phyloP scores from a whole-genome alignment of 2,329 filamentous ascomycete species.

The Elsinoe batatas region DNA sequence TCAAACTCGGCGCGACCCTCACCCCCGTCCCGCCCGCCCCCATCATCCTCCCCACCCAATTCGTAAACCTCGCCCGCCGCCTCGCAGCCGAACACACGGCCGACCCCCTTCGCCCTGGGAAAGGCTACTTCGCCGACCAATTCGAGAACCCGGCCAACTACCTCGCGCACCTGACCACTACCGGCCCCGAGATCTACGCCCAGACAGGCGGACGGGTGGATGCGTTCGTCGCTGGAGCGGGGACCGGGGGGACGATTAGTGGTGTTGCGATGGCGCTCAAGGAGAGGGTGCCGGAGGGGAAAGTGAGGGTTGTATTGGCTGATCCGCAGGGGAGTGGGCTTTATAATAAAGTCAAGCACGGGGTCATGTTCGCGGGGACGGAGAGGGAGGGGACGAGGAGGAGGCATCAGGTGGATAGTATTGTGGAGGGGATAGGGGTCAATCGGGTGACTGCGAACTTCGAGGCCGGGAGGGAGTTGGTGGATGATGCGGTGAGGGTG shows the following conservation, averaged over 20 bases:
- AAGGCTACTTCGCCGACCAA: constrained; percentile 90
- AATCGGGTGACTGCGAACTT: constrained; percentile 94
- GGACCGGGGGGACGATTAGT: constrained; percentile 86
- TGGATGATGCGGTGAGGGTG: constrained; percentile 84
- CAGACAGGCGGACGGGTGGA: constrained; percentile 69
- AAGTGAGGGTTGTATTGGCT: constrained; percentile 66
- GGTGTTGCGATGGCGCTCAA: constrained; percentile 81
- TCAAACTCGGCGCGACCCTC: constrained; percentile 83
- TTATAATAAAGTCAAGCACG: constrained; percentile 83
- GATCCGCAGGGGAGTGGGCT: constrained; percentile 91
- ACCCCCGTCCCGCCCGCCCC: constrained; percentile 84
- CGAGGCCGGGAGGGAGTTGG: constrained; percentile 70
- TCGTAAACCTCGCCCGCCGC: constrained; percentile 69
- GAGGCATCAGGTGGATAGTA: constrained; percentile 83
- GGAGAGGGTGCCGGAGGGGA: constrained; percentile 47
- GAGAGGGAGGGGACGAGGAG: constrained; percentile 86
- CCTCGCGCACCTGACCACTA: constrained; percentile 68
- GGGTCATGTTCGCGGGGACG: constrained; percentile 87
- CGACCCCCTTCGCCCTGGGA: constrained; percentile 48
- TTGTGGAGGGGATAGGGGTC: constrained; percentile 92
- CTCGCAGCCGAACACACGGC: constrained; percentile 66
- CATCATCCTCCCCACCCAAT: constrained; percentile 88
- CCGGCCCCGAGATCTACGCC: constrained; percentile 77
- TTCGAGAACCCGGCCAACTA: constrained; percentile 91
- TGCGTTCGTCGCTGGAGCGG: constrained; percentile 86